Conservation (phyloP, 2,329 filamentous ascomycete genomes). For the Calonectria pteridis region DNA sequence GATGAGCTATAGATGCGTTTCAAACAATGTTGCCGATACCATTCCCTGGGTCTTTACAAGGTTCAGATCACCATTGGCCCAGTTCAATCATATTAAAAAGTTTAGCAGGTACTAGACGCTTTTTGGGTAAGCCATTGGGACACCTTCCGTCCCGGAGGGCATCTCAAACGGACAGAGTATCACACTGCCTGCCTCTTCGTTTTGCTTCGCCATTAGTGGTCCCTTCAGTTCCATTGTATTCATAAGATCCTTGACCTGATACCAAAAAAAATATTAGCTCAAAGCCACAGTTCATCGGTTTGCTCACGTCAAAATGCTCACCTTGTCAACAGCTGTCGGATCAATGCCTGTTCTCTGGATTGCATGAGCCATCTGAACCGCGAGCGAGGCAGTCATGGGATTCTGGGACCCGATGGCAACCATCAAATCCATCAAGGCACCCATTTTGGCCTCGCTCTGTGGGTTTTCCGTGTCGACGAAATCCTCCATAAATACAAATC, state of each 20-base stretch:
- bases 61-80: not conserved
- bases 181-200: constrained; percentile 29
- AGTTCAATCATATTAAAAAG: not conserved
- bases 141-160: constrained; percentile 20
- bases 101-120: not conserved
- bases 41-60: not conserved
- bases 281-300: not conserved
- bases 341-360: constrained; percentile 58
- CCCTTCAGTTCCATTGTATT: constrained; percentile 26
- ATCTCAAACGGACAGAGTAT: constrained; percentile 41
- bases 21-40: not conserved
- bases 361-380: constrained; percentile 77
- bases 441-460: constrained; percentile 64
- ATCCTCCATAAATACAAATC: constrained; percentile 78
- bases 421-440: constrained; percentile 77
- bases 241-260: constrained; percentile 34
- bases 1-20: not conserved
- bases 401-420: constrained; percentile 74
- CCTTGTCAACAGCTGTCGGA: constrained; percentile 40
- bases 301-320: not conserved
- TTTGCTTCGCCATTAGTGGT: constrained; percentile 34
- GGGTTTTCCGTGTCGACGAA: constrained; percentile 72
- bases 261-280: not conserved
- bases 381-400: constrained; percentile 75
- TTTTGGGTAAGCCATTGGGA: constrained; percentile 28